A percentile compares a stretch with the other conserved stretches of the same genome.
phyloP scores from a whole-genome alignment of 2,329 filamentous ascomycete genomes.

The Escovopsis sp. region DNA sequence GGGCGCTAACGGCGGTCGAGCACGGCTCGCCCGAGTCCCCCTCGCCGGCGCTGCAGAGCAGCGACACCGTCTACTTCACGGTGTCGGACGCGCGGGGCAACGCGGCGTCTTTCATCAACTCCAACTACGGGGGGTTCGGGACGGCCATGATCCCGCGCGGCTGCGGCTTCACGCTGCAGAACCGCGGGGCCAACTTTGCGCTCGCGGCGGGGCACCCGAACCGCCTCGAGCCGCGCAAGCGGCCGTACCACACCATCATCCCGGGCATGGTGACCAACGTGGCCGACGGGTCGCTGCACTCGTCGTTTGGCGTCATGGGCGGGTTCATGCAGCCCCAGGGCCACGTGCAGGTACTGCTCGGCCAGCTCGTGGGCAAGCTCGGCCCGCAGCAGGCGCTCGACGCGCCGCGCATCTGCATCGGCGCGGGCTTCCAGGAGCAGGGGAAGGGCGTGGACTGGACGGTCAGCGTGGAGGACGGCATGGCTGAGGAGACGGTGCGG shows the following conservation, averaged over 20 bases:
- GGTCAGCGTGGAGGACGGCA: conserved; percentile 74
- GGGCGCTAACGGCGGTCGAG: conserved; percentile 43
- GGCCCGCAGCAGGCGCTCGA: conserved; percentile 83
- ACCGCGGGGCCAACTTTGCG: conserved; percentile 78
- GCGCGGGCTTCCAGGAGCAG: conserved; percentile 51
- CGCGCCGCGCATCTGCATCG: conserved; percentile 80
- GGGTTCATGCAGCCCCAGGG: conserved; percentile 98
- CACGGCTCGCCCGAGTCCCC: conserved; percentile 42
- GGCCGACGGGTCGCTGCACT: conserved; percentile 59
- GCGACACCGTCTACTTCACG: conserved; percentile 90
- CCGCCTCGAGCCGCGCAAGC: conserved; percentile 61
- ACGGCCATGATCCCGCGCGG: conserved; percentile 71
- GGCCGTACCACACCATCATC: conserved; percentile 97
- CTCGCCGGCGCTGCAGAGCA: conserved; percentile 65
- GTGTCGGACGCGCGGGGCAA: conserved; percentile 73
- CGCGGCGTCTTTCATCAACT: conserved; percentile 93
- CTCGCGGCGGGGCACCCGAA: conserved; percentile 64
- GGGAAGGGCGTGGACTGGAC: conserved; percentile 44
- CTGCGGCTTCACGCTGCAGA: conserved; percentile 89
- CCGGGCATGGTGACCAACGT: conserved; percentile 76
- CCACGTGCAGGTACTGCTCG: conserved; percentile 83
- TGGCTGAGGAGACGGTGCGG: conserved; percentile 50
- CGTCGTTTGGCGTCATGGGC: conserved; percentile 91
- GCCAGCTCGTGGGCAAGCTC: conserved; percentile 69
- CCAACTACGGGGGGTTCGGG: conserved; percentile 81